Base-by-base conservation (phyloP, 805 yeast species). In the Candida railenensis region DNA sequence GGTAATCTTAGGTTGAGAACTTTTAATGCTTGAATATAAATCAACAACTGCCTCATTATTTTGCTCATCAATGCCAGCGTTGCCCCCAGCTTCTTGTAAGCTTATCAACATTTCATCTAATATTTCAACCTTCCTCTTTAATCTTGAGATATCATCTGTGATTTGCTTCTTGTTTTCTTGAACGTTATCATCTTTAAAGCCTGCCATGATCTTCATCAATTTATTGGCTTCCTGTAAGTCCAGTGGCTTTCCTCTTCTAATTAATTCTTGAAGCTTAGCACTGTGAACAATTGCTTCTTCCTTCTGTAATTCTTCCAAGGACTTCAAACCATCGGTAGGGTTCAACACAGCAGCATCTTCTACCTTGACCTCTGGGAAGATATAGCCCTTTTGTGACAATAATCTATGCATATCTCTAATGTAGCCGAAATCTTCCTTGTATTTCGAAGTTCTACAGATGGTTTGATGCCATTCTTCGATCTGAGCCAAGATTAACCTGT, bases 391-490 rank as follows among this genome's bases (percentile, higher is more conserved):
- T 65, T 87, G 87, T 51, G 86, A 75, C 56, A 94, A 77, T 45
- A 94, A 74, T 46, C 97, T 78, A 72, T 91, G 96, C 99, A 94
- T 94, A 62, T 94, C 99, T 54, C 94, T 81, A 54, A 94, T 87
- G 63, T 86, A 89, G 2, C 91, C 94, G 57, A 94, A 74, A 63
- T 94, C 99, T 38, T 90, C 96, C 62, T 88, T 89, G 66, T 94
- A 88, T 59, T 89, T 78, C 22, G 96, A 83, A 44, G 94, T 89
- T 58, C 84, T 83, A 67, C 97, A 92, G 46, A 94, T 82, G 1
- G 98, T 92, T 64, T 89, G 95, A 63, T 88, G 83, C 99, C 99
- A 94, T 66, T 94, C 98, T 66, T 92, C 96, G 58, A 94, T 86
- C 47, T 91, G 89, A 48, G 94, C 91, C 59, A 94, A 75, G 52